phyloP scores from a whole-genome alignment of 495 filamentous ascomycete genomes.

The Pseudotulostoma volvatum region DNA sequence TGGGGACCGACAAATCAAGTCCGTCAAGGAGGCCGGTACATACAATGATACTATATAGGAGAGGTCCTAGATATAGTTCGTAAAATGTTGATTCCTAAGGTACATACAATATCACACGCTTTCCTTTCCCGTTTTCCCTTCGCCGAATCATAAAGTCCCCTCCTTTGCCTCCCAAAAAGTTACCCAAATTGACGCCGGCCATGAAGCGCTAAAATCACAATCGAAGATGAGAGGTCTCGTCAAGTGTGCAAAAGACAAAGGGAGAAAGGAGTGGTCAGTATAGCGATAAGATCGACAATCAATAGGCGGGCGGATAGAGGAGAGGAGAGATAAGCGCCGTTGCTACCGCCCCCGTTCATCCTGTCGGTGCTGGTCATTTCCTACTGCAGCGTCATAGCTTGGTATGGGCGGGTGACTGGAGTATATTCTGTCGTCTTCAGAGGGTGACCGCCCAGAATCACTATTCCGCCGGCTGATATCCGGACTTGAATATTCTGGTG shows the following conservation, averaged over 20 bases:
- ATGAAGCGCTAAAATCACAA: constrained; percentile 16
- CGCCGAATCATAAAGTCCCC: too few relatives aligned
- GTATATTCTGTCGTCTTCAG: constrained; percentile 15
- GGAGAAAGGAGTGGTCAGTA: constrained; percentile 1
- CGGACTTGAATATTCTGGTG: constrained; percentile 63
- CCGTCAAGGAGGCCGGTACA: too few relatives aligned
- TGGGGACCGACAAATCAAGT: too few relatives aligned
- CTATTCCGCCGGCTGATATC: constrained; percentile 41
- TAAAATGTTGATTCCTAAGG: too few relatives aligned
- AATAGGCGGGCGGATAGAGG: background rate
- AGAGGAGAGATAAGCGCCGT: too few relatives aligned
- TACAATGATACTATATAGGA: too few relatives aligned
- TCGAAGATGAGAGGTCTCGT: constrained; percentile 2
- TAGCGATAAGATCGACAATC: background rate
- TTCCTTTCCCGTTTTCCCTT: too few relatives aligned
- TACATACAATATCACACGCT: too few relatives aligned
- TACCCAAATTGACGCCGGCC: constrained; percentile 12
- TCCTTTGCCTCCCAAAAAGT: background rate
- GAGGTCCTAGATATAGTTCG: too few relatives aligned
- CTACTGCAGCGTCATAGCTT: constrained; percentile 50
- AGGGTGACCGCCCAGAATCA: constrained; percentile 19
- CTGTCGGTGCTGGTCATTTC: constrained; percentile 5
- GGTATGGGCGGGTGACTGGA: constrained; percentile 19
- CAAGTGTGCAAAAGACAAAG: constrained; percentile 6
- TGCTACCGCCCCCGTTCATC: too few relatives aligned